phyloP scores from a whole-genome alignment of 768 basidiomycete species.

The Leucocoprinus sp. region DNA sequence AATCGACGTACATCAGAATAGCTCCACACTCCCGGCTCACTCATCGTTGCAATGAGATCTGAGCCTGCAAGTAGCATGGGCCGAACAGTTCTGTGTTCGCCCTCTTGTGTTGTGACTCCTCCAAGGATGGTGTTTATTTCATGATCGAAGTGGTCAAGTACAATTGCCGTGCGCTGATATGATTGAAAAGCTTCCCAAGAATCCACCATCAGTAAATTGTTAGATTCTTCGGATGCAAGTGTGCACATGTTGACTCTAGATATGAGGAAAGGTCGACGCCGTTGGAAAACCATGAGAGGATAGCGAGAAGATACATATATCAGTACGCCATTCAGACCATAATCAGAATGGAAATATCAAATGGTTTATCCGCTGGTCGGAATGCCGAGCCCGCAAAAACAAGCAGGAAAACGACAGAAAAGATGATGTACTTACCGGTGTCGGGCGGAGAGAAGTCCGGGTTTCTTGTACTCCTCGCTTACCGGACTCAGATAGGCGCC shows the following conservation, averaged over 20 bases:
- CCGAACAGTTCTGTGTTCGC: slow-evolving; percentile 66
- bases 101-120: slow-evolving; percentile 66
- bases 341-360: slow-evolving; percentile 11
- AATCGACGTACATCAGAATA: slow-evolving; percentile 73
- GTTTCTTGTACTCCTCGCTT: slow-evolving; percentile 93
- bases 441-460: slow-evolving; percentile 77
- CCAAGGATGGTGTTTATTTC: slow-evolving; percentile 84
- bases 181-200: slow-evolving; percentile 94
- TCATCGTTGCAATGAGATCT: slow-evolving; percentile 96
- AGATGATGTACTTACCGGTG: slow-evolving; percentile 74
- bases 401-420: no score
- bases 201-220: slow-evolving; percentile 95
- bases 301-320: no score
- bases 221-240: slow-evolving; percentile 83
- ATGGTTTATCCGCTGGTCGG: no score
- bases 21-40: slow-evolving; percentile 97
- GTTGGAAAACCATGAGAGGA: slow-evolving; percentile 14
- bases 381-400: neutral
- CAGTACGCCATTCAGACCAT: slow-evolving; percentile 16
- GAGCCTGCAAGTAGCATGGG: slow-evolving; percentile 97
- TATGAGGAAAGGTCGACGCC: slow-evolving; percentile 18
- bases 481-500: slow-evolving; percentile 97
- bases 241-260: slow-evolving; percentile 80
- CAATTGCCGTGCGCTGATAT: slow-evolving; percentile 94
- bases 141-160: slow-evolving; percentile 94